These are phyloP conservation scores for Quercus agrifolia DNA, from an alignment of 306 rosid genomes.

Conservation along the genomic window DNA sequence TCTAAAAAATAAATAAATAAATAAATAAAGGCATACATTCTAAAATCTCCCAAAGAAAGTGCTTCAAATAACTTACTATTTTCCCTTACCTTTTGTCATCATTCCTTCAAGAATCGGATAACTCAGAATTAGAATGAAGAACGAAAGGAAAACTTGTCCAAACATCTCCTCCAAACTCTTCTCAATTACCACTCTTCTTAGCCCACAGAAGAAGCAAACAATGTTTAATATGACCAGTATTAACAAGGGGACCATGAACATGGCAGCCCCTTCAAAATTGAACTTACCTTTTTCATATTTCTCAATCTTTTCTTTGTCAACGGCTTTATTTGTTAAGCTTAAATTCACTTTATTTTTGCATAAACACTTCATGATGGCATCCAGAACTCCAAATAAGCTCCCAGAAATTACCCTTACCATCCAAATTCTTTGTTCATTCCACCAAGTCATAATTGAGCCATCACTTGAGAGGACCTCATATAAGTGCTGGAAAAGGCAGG, in stretches of 20 bases:
- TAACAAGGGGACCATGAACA: constrained; percentile 45
- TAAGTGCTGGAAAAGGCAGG: constrained; percentile 39
- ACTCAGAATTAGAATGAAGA: not conserved
- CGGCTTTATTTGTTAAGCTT: constrained; percentile 37
- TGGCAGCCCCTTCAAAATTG: constrained; percentile 46
- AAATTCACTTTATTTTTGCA: constrained; percentile 25
- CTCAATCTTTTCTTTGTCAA: constrained; percentile 41
- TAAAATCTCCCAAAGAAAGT: too few relatives aligned
- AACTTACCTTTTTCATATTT: constrained; percentile 49
- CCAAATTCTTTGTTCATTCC: constrained; percentile 55
- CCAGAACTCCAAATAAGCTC: constrained; percentile 25
- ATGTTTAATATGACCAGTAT: constrained; percentile 27
- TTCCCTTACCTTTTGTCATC: not conserved
- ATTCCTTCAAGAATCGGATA: constrained; percentile 17
- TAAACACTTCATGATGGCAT: constrained; percentile 22
- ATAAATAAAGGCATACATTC: too few relatives aligned
- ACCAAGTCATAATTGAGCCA: constrained; percentile 38
- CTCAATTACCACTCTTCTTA: constrained; percentile 1
- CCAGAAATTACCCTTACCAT: constrained; percentile 22
- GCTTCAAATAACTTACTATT: too few relatives aligned
- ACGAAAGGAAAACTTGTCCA: constrained; percentile 12
- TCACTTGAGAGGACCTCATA: constrained; percentile 40
- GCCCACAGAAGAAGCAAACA: constrained; percentile 16
- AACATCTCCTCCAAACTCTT: constrained; percentile 15
- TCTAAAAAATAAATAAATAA: too few relatives aligned